Base-by-base conservation (phyloP, 257 asterid genomes). In the Eustoma russellianum region DNA sequence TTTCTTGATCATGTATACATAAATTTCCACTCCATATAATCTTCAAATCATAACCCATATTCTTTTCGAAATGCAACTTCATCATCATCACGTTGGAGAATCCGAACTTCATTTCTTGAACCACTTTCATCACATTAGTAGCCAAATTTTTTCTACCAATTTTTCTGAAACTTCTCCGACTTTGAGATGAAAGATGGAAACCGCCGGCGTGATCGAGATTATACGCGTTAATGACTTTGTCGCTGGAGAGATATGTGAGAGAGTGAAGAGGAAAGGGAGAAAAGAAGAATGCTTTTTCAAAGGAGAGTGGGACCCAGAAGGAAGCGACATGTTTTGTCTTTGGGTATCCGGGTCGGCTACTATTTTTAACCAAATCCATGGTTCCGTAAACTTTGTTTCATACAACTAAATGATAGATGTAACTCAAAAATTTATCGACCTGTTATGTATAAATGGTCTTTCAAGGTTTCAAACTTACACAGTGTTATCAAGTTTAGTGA, bases 291-390 rank as follows among this genome's bases (percentile, higher is more conserved):
- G 61, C 35, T 71, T 65, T 40, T 47, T 47, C 50, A 17, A 53
- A 65, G 16, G 73, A 77, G 82, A 19, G 73, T 77, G 80, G 62
- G 30, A 44, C 47, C 45, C 49, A 58, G 59, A 66, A 56, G 28
- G 62, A 72, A 73, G 53, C 55, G 77, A 66, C 70, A 66, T 58
- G 55, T 57, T 56, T 19, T 44, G 50, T 47, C n/a, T n/a, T 61
- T 55, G 68, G 52, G 57, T 52, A 62, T 13, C 72, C 73, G 64
- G 74, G 70, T 64, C 77, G 77, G 66, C 66, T 58, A 45, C n/a
- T n/a, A n/a, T n/a, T n/a, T n/a, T n/a, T n/a, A n/a, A n/a, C n/a
- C n/a, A n/a, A n/a, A n/a, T n/a, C n/a, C n/a, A n/a, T n/a, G n/a
- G n/a, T n/a, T n/a, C n/a, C n/a, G n/a, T n/a, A n/a, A n/a, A n/a